Evolutionary conservation across 2,329 filamentous ascomycete species (phyloP).

Genomic region (Setomelanomma holmii): DNA sequence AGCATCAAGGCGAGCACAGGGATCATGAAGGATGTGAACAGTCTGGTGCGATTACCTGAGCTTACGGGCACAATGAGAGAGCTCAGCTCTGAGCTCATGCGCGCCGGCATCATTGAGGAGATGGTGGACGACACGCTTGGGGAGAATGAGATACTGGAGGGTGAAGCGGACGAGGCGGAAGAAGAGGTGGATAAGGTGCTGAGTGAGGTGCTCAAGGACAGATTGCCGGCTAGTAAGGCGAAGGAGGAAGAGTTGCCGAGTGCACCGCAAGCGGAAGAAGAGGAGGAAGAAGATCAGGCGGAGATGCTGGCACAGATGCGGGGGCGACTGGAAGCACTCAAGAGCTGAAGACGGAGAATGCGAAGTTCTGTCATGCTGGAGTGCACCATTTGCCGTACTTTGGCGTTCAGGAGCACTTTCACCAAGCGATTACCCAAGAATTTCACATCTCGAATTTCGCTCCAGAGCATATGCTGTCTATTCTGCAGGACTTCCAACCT

Average conservation of each 20-base stretch:
- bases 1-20: constrained; percentile 84
- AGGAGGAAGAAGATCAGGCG: constrained; percentile 86
- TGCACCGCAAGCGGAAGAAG: constrained; percentile 64
- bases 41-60: constrained; percentile 82
- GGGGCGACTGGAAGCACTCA: constrained; percentile 85
- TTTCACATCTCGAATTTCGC: too few species aligned
- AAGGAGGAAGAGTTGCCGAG: constrained; percentile 61
- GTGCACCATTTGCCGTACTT: neutral
- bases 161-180: constrained; percentile 74
- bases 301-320: constrained; percentile 95
- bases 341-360: constrained; percentile 79
- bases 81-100: constrained; percentile 84
- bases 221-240: constrained; percentile 71
- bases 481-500: neutral
- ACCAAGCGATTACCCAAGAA: too few species aligned
- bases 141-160: constrained; percentile 69
- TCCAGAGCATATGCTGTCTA: neutral
- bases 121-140: constrained; percentile 90
- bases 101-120: constrained; percentile 96
- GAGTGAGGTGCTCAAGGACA: constrained; percentile 86
- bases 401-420: too few species aligned
- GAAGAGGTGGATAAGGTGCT: constrained; percentile 90
- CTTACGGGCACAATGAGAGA: constrained; percentile 89
- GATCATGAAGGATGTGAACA: constrained; percentile 97
- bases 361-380: too few species aligned